Conservation (phyloP, 257 asterid genomes). For the Thymus quinquecostatus region DNA sequence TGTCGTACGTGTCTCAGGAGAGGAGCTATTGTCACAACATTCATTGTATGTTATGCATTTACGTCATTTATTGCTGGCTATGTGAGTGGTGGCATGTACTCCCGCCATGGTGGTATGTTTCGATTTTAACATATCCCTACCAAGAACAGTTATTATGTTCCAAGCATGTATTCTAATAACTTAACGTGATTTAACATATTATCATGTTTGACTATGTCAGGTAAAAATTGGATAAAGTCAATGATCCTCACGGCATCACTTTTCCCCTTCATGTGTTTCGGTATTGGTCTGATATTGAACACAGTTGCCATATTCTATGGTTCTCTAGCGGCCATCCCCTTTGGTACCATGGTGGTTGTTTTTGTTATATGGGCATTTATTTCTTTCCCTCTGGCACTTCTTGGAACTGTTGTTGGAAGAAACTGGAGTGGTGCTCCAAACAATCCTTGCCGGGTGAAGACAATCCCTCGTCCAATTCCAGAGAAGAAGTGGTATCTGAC, state of each 20-base stretch:
- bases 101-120: constrained; percentile 75
- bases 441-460: constrained; percentile 88
- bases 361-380: constrained; percentile 80
- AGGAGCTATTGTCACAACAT: constrained; percentile 85
- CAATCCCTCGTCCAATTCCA: constrained; percentile 89
- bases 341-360: constrained; percentile 81
- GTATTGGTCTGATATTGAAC: constrained; percentile 68
- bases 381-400: constrained; percentile 85
- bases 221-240: constrained; percentile 81
- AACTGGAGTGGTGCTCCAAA: constrained; percentile 83
- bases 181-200: constrained; percentile 11
- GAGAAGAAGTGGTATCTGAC: constrained; percentile 87
- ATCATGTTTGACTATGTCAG: constrained; percentile 41
- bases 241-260: constrained; percentile 89
- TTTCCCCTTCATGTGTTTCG: constrained; percentile 80
- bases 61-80: constrained; percentile 91
- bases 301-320: constrained; percentile 83
- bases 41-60: constrained; percentile 78
- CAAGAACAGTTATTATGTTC: constrained; percentile 11
- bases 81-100: constrained; percentile 87
- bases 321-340: constrained; percentile 86
- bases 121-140: constrained; percentile 22
- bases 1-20: constrained; percentile 58
- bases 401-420: constrained; percentile 86
- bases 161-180: neutral